A percentile compares a stretch with the other conserved stretches of the same genome.
Evolutionary conservation across 2,329 filamentous ascomycete species (phyloP).

Genomic region (Phaeosphaeria sp.): DNA sequence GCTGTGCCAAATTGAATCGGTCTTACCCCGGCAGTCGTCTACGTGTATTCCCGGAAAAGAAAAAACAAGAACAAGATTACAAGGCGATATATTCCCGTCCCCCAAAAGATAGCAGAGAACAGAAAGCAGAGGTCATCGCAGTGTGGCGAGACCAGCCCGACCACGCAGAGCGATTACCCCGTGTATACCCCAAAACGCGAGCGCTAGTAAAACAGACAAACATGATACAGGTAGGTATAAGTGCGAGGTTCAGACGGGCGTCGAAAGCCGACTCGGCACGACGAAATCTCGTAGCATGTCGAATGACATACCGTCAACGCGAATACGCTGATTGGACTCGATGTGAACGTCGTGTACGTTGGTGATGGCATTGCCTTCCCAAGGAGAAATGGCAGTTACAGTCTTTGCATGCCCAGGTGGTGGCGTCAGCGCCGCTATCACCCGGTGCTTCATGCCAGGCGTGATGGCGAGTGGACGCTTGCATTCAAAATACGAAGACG

Average conservation of each 20-base stretch:
- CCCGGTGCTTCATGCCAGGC: conserved; percentile 31
- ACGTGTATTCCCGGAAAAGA: conserved; percentile 11
- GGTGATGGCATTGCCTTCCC: conserved; percentile 35
- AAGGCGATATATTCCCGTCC: conserved; percentile 17
- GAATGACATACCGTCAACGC: conserved; percentile 45
- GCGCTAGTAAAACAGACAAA: conserved; percentile 20
- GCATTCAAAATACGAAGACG: conserved; percentile 43
- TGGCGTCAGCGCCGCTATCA: conserved; percentile 42
- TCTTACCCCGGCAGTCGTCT: conserved; percentile 14
- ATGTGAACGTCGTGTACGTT: conserved; percentile 41
- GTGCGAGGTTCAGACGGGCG: conserved; percentile 27
- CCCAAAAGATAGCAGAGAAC: conserved; percentile 8
- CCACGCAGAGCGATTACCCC: conserved; percentile 11
- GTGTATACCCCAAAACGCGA: conserved; percentile 16
- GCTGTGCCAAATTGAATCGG: conserved; percentile 11
- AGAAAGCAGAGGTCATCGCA: conserved; percentile 3
- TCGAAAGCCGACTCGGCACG: conserved; percentile 28
- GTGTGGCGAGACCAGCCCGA: conserved; percentile 35
- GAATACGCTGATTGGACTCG: conserved; percentile 41
- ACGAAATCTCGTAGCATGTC: conserved; percentile 42
- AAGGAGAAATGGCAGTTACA: conserved; percentile 41
- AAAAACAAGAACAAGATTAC: conserved; percentile 21
- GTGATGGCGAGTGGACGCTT: conserved; percentile 32
- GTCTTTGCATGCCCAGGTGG: conserved; percentile 24
- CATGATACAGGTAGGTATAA: background rate